Base-by-base conservation (phyloP, 73 alveolate species). In the Paramecium bursaria region DNA sequence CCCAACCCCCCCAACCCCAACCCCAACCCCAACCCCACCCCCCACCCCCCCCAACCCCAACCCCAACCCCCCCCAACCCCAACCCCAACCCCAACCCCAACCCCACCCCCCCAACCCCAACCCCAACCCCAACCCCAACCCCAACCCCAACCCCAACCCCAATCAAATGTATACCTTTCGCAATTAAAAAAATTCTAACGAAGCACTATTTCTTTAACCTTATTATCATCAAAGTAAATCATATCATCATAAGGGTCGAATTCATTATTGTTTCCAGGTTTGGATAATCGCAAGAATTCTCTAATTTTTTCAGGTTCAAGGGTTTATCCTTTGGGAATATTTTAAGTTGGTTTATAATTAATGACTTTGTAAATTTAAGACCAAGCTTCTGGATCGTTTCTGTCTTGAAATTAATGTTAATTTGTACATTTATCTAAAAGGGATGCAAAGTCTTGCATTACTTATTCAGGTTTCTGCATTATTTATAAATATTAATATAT, bases 201-300 rank as follows among this genome's bases (percentile, higher is more conserved):
- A 13, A 79, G 46, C 31, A 79, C 89, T 23, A 79, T 73, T 54
- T 79, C 89, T 79, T 73, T 79, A 1, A 79, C 76, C 46, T 79
- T 79, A 51, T 79, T 79, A 25, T 79, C 89, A 39, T 79, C 89
- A n/a, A 53, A 79, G 46, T 79, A 79, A 3, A 79, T 53, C 55
- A 79, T 79, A 44, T 79, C 89, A 39, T 79, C 89, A 54, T 79
- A 79, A 39, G 76, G 89, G 54, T 79, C 89, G 14, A 79, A 79
- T 55, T 79, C 89, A 21, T 61, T 53, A 42, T 80, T n/a, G n/a
- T n/a, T 79, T 52, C 89, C 89, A 21, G 82, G 82, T 55, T 79
- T 79, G 23, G 60, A 54, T 22, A 79, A 61, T 79, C 76, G 51
- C 13, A 79, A 46, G 35, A 79, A 79, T n/a, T 79, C 89, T 44